Base-by-base conservation (phyloP, 352 stramenopile species). In the Phytophthora pluvialis region DNA sequence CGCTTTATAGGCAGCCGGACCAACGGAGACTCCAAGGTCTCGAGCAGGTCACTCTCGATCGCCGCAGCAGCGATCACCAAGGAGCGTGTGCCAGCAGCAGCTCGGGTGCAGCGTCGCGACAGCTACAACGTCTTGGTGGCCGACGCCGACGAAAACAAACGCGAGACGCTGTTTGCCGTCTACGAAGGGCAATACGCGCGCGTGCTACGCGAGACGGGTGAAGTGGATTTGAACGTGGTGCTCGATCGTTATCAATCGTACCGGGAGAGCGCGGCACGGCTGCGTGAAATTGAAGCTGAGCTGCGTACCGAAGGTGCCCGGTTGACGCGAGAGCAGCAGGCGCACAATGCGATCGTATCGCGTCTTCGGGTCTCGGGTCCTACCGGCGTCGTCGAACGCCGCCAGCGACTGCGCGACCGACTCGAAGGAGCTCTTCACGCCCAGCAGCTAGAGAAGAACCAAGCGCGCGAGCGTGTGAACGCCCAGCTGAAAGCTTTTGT, bases 111-210 rank as follows among this genome's bases (percentile, higher is more conserved):
- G 36, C 57, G 60, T 26, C 75, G 65, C n/a, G 70, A 70, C 15
- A 85, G 54, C 52, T 77, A 60, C 57, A 73, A 46, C 15, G 62
- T 67, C 10, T 39, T 72, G 45, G 67, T 48, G 7, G 70, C 40
- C 4, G 70, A 77, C 40, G 60, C 35, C 2, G 55, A 59, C 16
- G 50, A 65, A 13, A 73, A 56, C 21, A 64, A 66, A 29, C 72
- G 78, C 1, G 80, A 91, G 58, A 75, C 77, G n/a, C 60, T 83
- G 18, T 85, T 86, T 62, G 70, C 85, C 9, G 60, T 85, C 4
- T 88, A 88, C 56, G 83, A 91, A 59, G 72, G 58, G 0, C 79
- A 90, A 39, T 91, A 87, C 55, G 77, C 76, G 2, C 73, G 72
- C 3, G 74, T 89, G 11, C 60, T 92, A 2, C 56, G 62, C 7